Base-by-base conservation (phyloP, 345 rosid genomes). In the Erysimum cheiranthoides region DNA sequence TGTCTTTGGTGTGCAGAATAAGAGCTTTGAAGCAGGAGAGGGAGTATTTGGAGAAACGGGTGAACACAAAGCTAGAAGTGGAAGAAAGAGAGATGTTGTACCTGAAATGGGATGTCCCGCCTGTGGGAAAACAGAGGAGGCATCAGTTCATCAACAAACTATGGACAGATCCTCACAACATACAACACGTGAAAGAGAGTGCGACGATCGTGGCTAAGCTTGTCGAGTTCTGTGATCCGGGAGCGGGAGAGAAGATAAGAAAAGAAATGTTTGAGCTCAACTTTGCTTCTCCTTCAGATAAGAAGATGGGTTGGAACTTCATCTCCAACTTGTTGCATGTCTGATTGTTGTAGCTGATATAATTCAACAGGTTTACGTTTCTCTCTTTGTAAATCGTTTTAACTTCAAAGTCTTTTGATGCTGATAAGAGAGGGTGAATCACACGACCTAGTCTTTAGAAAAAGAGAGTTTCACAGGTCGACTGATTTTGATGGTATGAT, bases 231-330 rank as follows among this genome's bases (percentile, higher is more conserved):
- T 92, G 96, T 4, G 98, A 94, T 73, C 79, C n/a, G n/a, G n/a
- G n/a, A n/a, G n/a, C 93, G 0, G 90, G 90, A 5, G 96, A 87
- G 38, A 86, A 82, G 64, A 81, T 78, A 13, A 92, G 90, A 76
- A 94, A 86, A 81, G 98, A 94, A 79, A 94, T 94, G 98, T 92
- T 92, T 72, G 92, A 87, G 77, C 89, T 94, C 14, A 91, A 79
- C 63, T 92, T 94, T 69, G 92, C 78, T 0, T 81, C 84, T 60
- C 95, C 95, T 35, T 78, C 74, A 28, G 97, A 94, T 63, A 94
- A 90, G 86, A 94, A 89, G 96, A 86, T 72, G 73, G 96, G 97
- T n/a, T 92, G 97, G 98, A 94, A 86, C 82, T 81, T 94, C 82
- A 85, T 91, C 39, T 91, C 97, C 0, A 87, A 85, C 70, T 82